Evolutionary conservation across 306 rosid species (phyloP).

Genomic region (Lupinus albus): DNA sequence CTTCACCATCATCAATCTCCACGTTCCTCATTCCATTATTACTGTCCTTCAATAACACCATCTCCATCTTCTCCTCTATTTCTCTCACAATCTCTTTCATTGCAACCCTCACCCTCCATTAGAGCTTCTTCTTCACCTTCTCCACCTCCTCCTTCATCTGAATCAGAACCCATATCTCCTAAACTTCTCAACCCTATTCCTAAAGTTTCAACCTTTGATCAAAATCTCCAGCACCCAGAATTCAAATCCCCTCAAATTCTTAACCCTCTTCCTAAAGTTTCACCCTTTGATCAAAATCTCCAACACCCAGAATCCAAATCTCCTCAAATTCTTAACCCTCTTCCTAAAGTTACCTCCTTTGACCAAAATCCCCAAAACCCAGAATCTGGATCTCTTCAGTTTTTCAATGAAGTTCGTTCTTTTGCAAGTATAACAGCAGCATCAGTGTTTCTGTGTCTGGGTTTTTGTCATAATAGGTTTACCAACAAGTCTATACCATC

Average conservation of each 20-base stretch:
- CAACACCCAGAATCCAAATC: slow-evolving; percentile 19
- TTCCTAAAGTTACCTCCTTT: slow-evolving; percentile 14
- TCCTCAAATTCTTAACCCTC: slow-evolving; percentile 8
- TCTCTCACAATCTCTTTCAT: slow-evolving; percentile 26
- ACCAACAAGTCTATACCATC: slow-evolving; percentile 10
- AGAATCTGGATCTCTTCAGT: slow-evolving; percentile 11
- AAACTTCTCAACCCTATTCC: background rate
- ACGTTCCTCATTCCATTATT: background rate
- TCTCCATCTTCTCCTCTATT: slow-evolving; percentile 30
- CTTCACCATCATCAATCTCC: slow-evolving; percentile 33
- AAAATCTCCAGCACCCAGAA: slow-evolving; percentile 31
- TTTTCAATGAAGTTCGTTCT: slow-evolving; percentile 8
- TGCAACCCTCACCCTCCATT: slow-evolving; percentile 26
- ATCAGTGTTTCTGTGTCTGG: slow-evolving; percentile 42
- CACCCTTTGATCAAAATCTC: background rate
- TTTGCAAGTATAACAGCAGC: slow-evolving; percentile 35
- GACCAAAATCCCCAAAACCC: slow-evolving; percentile 1
- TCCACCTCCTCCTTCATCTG: slow-evolving; percentile 35
- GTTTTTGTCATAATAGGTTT: slow-evolving; percentile 19
- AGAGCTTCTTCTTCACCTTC: slow-evolving; percentile 34
- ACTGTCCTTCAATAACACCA: slow-evolving; percentile 5
- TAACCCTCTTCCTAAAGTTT: slow-evolving; percentile 1
- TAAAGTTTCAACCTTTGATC: slow-evolving; percentile 1
- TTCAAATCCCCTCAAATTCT: background rate
- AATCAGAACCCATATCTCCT: slow-evolving; percentile 15